phyloP scores from a whole-genome alignment of 805 yeast species.

The Limtongozyma cylindracea region DNA sequence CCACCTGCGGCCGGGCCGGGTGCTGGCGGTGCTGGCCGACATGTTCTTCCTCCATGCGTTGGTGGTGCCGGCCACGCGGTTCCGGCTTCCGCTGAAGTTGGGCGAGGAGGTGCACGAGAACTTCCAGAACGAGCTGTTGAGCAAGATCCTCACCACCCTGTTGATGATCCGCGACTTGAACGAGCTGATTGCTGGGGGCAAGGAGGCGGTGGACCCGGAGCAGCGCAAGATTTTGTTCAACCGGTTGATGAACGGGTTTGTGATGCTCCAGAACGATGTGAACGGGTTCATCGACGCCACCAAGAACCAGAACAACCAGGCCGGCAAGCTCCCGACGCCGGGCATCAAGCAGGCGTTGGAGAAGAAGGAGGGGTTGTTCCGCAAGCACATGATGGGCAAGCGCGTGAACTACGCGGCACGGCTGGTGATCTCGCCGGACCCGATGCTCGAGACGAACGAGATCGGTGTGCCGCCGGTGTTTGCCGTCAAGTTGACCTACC shows the following conservation, averaged over 20 bases:
- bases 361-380: conserved; percentile 93
- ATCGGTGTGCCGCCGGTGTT: conserved; percentile 98
- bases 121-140: conserved; percentile 69
- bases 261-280: conserved; percentile 83
- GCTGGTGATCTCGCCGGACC: conserved; percentile 97
- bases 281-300: conserved; percentile 84
- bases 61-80: conserved; percentile 90
- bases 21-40: conserved; percentile 32
- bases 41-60: conserved; percentile 74
- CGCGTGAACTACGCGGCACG: conserved; percentile 98
- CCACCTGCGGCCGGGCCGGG: conserved; percentile 50
- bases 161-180: conserved; percentile 70
- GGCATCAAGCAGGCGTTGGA: conserved; percentile 96
- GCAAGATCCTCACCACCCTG: conserved; percentile 59
- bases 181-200: conserved; percentile 39
- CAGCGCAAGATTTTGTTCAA: conserved; percentile 61
- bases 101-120: conserved; percentile 96
- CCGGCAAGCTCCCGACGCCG: conserved; percentile 57
- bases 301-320: conserved; percentile 52
- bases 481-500: conserved; percentile 86
- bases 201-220: conserved; percentile 17
- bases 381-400: conserved; percentile 99
- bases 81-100: conserved; percentile 85
- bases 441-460: conserved; percentile 91
- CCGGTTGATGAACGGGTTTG: conserved; percentile 87